A percentile compares a stretch with the other conserved stretches of the same genome.
These are phyloP conservation scores for Psophocarpus tetragonolobus DNA, from an alignment of 306 rosid species.

Conservation along the genomic window DNA sequence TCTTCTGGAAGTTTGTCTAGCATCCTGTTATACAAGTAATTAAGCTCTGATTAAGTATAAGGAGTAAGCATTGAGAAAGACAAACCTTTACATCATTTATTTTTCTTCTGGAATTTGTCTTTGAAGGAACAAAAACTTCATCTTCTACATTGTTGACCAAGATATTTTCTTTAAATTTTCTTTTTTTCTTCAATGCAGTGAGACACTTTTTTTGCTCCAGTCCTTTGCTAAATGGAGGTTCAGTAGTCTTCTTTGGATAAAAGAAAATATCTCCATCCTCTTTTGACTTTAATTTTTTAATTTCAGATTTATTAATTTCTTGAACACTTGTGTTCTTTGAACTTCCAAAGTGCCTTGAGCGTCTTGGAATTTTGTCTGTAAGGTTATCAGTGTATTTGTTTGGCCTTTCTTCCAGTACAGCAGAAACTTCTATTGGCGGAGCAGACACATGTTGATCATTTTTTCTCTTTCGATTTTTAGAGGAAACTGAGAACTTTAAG, in stretches of 20 bases:
- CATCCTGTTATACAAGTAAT: slow-evolving; percentile 34
- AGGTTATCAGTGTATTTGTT: neutral
- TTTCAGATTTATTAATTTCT: neutral
- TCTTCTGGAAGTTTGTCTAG: neutral
- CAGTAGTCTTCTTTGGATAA: neutral
- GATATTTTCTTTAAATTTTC: slow-evolving; percentile 1
- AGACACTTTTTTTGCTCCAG: slow-evolving; percentile 27
- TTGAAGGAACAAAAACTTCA: neutral
- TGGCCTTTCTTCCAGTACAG: neutral
- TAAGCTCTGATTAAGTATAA: neutral
- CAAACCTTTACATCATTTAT: neutral
- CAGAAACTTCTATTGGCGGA: slow-evolving; percentile 36
- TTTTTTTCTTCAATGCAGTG: slow-evolving; percentile 22
- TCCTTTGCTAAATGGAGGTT: slow-evolving; percentile 15
- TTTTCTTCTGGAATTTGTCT: slow-evolving; percentile 34
- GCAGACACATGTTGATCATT: neutral
- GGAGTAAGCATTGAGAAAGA: neutral
- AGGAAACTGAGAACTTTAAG: neutral
- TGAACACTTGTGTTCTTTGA: slow-evolving; percentile 17
- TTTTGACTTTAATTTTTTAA: neutral
- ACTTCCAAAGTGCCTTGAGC: slow-evolving; percentile 20
- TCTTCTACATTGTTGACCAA: slow-evolving; percentile 11
- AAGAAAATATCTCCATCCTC: slow-evolving; percentile 13
- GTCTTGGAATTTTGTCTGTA: neutral
- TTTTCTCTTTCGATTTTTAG: neutral